These are phyloP conservation scores for Candida coquimbonensis DNA, from an alignment of 805 yeast species.

Conservation along the genomic window DNA sequence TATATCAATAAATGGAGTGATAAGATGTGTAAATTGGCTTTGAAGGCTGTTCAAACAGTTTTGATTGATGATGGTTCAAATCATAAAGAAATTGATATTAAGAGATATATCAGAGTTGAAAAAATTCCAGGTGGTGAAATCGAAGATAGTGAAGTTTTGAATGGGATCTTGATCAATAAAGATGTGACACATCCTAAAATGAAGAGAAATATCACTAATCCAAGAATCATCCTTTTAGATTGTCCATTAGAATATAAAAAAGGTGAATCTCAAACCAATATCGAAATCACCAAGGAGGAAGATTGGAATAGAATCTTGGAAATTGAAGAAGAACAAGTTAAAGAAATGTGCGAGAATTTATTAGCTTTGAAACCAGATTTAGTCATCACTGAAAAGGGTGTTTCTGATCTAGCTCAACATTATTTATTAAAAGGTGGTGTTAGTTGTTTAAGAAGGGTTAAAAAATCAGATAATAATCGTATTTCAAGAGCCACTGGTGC, in stretches of 20 bases:
- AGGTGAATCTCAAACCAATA: conserved; percentile 98
- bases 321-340: conserved; percentile 97
- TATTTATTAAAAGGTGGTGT: conserved; percentile 89
- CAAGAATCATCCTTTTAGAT: conserved; percentile 82
- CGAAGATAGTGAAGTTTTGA: conserved; percentile 78
- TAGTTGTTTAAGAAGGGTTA: conserved; percentile 87
- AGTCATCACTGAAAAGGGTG: conserved; percentile 97
- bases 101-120: conserved; percentile 89
- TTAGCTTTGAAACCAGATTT: conserved; percentile 84
- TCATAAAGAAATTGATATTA: conserved; percentile 81
- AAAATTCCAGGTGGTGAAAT: conserved; percentile 98
- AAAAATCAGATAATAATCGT: conserved; percentile 93
- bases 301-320: conserved; percentile 95
- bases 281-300: conserved; percentile 91
- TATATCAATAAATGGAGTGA: conserved; percentile 87
- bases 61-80: conserved; percentile 46
- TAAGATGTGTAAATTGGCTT: conserved; percentile 83
- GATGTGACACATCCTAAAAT: conserved; percentile 99
- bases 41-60: conserved; percentile 84
- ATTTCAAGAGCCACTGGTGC: conserved; percentile 98
- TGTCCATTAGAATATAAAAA: conserved; percentile 97
- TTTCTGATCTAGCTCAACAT: conserved; percentile 95
- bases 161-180: conserved; percentile 89
- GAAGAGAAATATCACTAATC: conserved; percentile 85
- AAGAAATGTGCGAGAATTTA: conserved; percentile 76